These are phyloP conservation scores for Dothideomycetes sp. DNA, from an alignment of 2,329 filamentous ascomycete genomes.

Conservation along the genomic window DNA sequence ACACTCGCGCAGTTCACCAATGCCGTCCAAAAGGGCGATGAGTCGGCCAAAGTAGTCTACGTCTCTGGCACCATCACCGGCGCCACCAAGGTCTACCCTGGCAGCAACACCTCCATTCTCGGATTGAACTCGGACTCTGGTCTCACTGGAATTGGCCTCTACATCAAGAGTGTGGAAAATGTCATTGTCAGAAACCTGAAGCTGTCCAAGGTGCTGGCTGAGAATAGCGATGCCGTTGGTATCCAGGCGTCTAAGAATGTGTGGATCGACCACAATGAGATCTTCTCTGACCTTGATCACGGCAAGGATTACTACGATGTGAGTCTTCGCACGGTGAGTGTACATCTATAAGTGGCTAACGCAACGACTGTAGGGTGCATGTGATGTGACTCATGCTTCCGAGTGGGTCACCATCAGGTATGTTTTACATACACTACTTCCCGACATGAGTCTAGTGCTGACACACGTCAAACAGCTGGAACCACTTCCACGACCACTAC, in stretches of 20 bases:
- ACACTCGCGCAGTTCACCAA: conserved; percentile 30
- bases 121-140: conserved; percentile 33
- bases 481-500: conserved; percentile 49
- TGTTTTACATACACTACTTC: conserved; percentile 31
- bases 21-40: conserved; percentile 20
- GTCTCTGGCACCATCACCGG: conserved; percentile 35
- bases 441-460: too few species aligned
- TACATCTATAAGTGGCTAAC: too few species aligned
- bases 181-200: conserved; percentile 49
- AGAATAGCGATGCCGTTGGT: conserved; percentile 40
- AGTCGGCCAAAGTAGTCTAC: conserved; percentile 32
- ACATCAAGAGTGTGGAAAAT: conserved; percentile 37
- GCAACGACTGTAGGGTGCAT: too few species aligned
- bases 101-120: conserved; percentile 40
- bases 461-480: conserved; percentile 27
- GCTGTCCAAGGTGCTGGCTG: conserved; percentile 36
- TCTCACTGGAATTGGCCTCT: conserved; percentile 36
- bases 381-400: conserved; percentile 52
- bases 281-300: conserved; percentile 47
- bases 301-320: conserved; percentile 63
- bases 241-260: conserved; percentile 39
- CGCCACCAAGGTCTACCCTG: conserved; percentile 33
- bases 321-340: too few species aligned
- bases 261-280: conserved; percentile 59
- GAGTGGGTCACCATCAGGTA: conserved; percentile 53